These are phyloP conservation scores for Gyromitra esculenta DNA, from an alignment of 2,329 filamentous ascomycete species.

Conservation along the genomic window DNA sequence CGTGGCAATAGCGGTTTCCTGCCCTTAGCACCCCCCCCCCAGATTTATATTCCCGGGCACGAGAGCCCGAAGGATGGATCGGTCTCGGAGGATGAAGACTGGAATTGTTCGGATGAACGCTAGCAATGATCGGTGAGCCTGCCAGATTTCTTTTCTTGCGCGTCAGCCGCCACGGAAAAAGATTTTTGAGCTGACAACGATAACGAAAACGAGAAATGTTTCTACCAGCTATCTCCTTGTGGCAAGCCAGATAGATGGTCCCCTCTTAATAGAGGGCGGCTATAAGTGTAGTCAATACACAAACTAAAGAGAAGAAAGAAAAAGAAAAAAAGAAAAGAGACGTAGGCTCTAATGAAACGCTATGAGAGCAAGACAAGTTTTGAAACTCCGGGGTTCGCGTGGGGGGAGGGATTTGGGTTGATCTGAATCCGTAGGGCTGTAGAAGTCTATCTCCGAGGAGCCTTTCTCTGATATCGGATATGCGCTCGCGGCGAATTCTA, in stretches of 20 bases:
- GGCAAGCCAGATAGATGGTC: background rate
- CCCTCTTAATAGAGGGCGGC: constrained; percentile 14
- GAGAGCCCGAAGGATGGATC: constrained; percentile 18
- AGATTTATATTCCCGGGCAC: constrained; percentile 35
- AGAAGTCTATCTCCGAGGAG: constrained; percentile 40
- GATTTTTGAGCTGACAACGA: background rate
- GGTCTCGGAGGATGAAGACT: background rate
- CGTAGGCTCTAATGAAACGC: constrained; percentile 22
- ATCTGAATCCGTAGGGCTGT: constrained; percentile 22
- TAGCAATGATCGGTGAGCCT: constrained; percentile 3
- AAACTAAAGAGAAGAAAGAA: background rate
- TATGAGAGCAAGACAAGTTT: constrained; percentile 26
- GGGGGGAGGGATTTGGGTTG: constrained; percentile 13
- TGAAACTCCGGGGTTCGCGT: constrained; percentile 7
- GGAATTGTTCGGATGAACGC: background rate
- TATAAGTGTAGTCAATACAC: constrained; percentile 4
- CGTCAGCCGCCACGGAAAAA: constrained; percentile 1
- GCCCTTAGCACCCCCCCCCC: constrained; percentile 13
- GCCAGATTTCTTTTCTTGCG: background rate
- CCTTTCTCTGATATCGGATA: constrained; percentile 8
- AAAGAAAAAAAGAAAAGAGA: constrained; percentile 12
- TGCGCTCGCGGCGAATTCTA: constrained; percentile 14
- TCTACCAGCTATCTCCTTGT: background rate
- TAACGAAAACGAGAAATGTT: background rate
- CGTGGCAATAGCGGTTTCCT: constrained; percentile 39